These are phyloP conservation scores for Moniliophthora roreri DNA, from an alignment of 1,284 basidiomycete genomes.

Conservation along the genomic window DNA sequence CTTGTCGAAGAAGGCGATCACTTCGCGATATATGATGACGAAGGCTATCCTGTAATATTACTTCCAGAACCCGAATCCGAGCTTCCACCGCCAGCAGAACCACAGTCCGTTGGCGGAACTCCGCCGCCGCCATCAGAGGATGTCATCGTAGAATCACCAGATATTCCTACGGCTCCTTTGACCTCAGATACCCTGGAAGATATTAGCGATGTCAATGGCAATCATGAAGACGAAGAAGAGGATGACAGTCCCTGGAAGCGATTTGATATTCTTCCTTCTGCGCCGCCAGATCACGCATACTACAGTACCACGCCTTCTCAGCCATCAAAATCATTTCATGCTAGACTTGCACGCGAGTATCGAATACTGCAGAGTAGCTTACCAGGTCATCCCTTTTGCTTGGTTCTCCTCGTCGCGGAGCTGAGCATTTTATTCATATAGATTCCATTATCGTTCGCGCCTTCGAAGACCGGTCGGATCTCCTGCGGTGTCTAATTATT, in stretches of 20 bases:
- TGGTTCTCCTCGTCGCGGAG: slow-evolving; percentile 8
- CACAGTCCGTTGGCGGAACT: not conserved
- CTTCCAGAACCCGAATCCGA: not conserved
- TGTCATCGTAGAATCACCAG: not conserved
- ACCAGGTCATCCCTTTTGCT: slow-evolving; percentile 57
- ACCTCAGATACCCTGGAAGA: not conserved
- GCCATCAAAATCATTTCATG: slow-evolving; percentile 72
- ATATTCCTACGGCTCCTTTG: not conserved
- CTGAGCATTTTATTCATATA: slow-evolving; percentile 22
- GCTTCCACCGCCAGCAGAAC: not conserved
- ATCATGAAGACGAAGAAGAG: slow-evolving; percentile 24
- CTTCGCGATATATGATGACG: not conserved
- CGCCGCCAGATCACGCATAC: slow-evolving; percentile 83
- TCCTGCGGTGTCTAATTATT: slow-evolving; percentile 86
- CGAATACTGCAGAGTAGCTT: slow-evolving; percentile 76
- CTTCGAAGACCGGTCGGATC: slow-evolving; percentile 82
- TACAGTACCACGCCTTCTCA: slow-evolving; percentile 57
- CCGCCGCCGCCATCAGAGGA: not conserved
- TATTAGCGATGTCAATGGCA: slow-evolving; percentile 10
- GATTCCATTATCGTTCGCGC: slow-evolving; percentile 74
- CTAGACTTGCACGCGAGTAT: slow-evolving; percentile 82
- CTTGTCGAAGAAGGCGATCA: not conserved
- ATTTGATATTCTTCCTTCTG: slow-evolving; percentile 74
- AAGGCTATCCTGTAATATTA: not conserved
- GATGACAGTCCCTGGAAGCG: slow-evolving; percentile 56